Conservation (phyloP, 1,284 basidiomycete species). For the Nidula niveotomentosa region DNA sequence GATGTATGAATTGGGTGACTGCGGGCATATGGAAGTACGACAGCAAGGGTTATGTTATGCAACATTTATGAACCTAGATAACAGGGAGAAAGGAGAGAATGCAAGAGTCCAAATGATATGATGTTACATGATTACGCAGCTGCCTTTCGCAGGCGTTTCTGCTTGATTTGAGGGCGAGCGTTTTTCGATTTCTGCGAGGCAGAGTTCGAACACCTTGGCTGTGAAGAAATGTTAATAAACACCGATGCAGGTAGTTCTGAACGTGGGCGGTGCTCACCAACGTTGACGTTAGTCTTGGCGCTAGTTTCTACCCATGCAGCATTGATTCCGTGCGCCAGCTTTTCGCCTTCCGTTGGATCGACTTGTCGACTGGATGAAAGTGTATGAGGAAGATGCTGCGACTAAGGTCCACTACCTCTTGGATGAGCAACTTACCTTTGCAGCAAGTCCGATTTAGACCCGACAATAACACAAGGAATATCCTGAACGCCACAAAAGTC, state of each 20-base stretch:
- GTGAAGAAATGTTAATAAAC: constrained; percentile 6
- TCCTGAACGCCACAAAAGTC: constrained; percentile 89
- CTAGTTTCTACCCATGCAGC: constrained; percentile 89
- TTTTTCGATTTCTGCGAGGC: constrained; percentile 86
- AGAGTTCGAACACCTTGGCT: constrained; percentile 90
- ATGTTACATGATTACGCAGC: constrained; percentile 67
- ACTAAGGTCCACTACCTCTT: background rate
- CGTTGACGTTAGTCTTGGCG: constrained; percentile 87
- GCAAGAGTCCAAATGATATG: background rate
- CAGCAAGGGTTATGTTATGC: too few relatives aligned
- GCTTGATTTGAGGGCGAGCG: constrained; percentile 55
- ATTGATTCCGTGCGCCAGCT: constrained; percentile 71
- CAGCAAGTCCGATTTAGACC: constrained; percentile 89
- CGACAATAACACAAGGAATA: constrained; percentile 95
- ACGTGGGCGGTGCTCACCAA: constrained; percentile 55
- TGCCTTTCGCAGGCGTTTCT: constrained; percentile 53
- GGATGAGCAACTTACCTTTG: constrained; percentile 51
- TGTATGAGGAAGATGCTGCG: background rate
- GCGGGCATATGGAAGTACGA: too few relatives aligned
- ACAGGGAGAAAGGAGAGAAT: background rate
- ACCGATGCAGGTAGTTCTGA: background rate
- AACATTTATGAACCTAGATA: too few relatives aligned
- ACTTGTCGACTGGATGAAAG: constrained; percentile 67
- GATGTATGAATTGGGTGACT: too few relatives aligned
- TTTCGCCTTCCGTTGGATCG: constrained; percentile 70